Percentiles rank a stretch among this genome's conserved stretches.
Evolutionary conservation across 257 asterid species (phyloP).

Genomic region (Nicotiana knightiana): DNA sequence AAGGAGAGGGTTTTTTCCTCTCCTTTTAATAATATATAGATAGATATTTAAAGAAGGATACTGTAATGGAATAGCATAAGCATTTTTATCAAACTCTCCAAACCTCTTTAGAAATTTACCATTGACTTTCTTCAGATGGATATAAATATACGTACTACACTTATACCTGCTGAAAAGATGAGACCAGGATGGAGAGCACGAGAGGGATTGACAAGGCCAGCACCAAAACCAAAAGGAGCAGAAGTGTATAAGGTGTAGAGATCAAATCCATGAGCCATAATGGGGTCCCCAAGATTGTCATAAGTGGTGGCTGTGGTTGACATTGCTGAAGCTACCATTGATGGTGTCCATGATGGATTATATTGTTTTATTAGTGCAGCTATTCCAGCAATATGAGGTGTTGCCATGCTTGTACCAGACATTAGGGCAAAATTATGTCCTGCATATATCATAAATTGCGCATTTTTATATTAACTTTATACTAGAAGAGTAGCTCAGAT

Average conservation of each 20-base stretch:
- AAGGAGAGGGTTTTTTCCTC: no score
- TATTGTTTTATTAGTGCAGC: constrained; percentile 79
- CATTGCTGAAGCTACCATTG: constrained; percentile 91
- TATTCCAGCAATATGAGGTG: constrained; percentile 86
- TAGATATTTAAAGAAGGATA: no score
- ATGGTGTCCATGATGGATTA: constrained; percentile 72
- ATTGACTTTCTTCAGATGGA: no score
- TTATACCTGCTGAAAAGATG: constrained; percentile 35
- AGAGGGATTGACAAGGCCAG: constrained; percentile 71
- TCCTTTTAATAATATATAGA: no score
- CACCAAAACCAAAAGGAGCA: constrained; percentile 83
- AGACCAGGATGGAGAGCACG: constrained; percentile 75
- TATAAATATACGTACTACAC: no score
- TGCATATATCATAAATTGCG: constrained; percentile 17
- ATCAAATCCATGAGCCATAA: constrained; percentile 74
- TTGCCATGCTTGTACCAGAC: constrained; percentile 98
- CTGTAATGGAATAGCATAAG: no score
- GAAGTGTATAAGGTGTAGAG: constrained; percentile 44
- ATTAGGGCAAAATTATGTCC: constrained; percentile 63
- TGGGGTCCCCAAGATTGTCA: constrained; percentile 74
- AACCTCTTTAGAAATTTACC: no score
- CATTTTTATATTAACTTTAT: neutral
- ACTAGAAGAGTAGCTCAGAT: neutral
- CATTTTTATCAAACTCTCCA: no score
- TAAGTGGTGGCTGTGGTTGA: constrained; percentile 72